Base-by-base conservation (phyloP, 2,329 filamentous ascomycete species). In the Lojkania enalia region DNA sequence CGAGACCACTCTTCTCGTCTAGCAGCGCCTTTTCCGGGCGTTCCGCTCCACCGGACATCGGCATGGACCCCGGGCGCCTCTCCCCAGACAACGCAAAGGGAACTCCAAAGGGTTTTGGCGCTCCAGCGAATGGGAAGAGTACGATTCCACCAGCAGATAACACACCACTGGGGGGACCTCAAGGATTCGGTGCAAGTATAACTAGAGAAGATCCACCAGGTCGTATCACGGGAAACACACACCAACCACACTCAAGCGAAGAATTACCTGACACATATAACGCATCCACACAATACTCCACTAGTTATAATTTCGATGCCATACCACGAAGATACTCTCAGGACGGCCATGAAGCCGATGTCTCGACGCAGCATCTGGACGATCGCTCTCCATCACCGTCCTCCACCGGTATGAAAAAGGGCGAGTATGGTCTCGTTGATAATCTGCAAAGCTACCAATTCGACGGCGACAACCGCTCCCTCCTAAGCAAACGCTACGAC, bases 401-500 rank as follows among this genome's bases (percentile, higher is more conserved):
- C 4, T 36, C 43, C 11, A 30, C 35, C 9, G 7, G 30, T 9
- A 11, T 12, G 9, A 42, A 12, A 7, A 45, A 51, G 35, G 40
- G 29, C 20, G 44, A 42, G 20, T 51, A 51, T 32, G 39, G 37
- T n/a, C 25, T 25, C 6, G 18, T 51, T 14, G 20, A 38, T 15
- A 35, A 31, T 19, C 16, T n/a, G n/a, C n/a, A n/a, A n/a, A n/a
- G 16, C 14, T 16, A 25, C n/a, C 35, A 35, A 18, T 55, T 48
- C 14, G 58, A 57, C 42, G 52, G 41, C 46, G 64, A 57, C 32
- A 60, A 51, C 9, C 51, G 53, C 6, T 60, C 57, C 12, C 36
- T 58, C 3, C 32, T 55, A 9, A 49, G 49, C 3, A 67, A 67
- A 39, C 56, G 46, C 6, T 68, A 66, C 37, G 59, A 67, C 15